Base-by-base conservation (phyloP, 2,329 filamentous ascomycete species). In the Ophiostoma triangulosporum region DNA sequence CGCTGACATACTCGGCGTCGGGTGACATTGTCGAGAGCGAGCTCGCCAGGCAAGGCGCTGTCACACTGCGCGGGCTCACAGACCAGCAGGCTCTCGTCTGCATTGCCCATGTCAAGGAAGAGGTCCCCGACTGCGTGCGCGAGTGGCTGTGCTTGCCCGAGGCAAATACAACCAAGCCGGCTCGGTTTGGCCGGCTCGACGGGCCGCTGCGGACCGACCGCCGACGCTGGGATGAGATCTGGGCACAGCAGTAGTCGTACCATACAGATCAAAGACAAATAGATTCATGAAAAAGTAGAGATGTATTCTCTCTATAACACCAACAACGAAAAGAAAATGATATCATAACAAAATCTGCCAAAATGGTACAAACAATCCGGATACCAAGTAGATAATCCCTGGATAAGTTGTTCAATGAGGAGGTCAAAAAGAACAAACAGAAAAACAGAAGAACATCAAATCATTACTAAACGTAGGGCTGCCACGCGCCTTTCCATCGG, bases 121-220 rank as follows among this genome's bases (percentile, higher is more conserved):
- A 98, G 67, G 86, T 97, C 9, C 93, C 93, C 0, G 82, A 84
- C 50, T 84, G 83, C 59, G 78, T 96, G 24, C 72, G 88, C 48
- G 81, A 94, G 64, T 97, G 86, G 84, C 73, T 97, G 50, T 90
- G 87, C 64, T 71, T 96, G 29, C 89, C 91, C 1, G 85, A 90
- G 66, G 75, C 83, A 3, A 85, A 83, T 52, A 79, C 79, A 1
- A 77, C 77, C 1, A 61, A 64, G 32, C 68, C 75, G 15, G 81
- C 84, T 9, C 73, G 84, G 52, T 81, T 83, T 62, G 86, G 86
- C 1, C 71, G 71, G 33, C 70, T 88, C 22, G 70, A 77, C 48
- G 80, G 80, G 1, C 80, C 83, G 4, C 64, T 88, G 60, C 73
- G 78, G 52, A 69, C 71, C 31, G 74, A 80, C 57, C 70, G 73